Evolutionary conservation across 1,284 basidiomycete genomes (phyloP), one percentile per base, ranked within the genome.

Genomic region (Leccinum insolens): DNA sequence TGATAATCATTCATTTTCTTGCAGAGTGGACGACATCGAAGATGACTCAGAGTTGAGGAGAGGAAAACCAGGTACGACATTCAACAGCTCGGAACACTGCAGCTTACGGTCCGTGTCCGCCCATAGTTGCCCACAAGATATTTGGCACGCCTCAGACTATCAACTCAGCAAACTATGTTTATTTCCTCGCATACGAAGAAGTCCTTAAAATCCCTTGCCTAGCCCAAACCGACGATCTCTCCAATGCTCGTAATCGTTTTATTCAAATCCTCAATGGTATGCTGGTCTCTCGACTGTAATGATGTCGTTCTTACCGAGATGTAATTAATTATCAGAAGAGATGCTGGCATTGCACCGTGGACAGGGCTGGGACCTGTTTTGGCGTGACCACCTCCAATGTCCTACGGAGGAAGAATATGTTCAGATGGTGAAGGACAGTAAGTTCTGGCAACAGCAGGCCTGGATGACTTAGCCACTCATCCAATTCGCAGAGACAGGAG

Each of bases 81-180:
- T 9, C 57, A 31, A n/a, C 57, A 28, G 61, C 12, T 49, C 61
- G 64, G n/a, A 28, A 63, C 9, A n/a, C 60, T 49, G 37, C 20
- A 22, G 37, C 63, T 17, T 20, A 37, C n/a, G 34, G 34, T 34
- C 61, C 39, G 22, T 2, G 2, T 39, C 22, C 20, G 22, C 14
- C n/a, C 34, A 7, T 63, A 88, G 96, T 92, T 8, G 88, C 93
- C 0, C 93, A 95, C 79, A 90, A 88, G 79, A 89, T 94, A 69
- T 95, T 91, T 74, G 93, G 93, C 9, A 81, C 94, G 1, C 91
- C 93, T 0, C 92, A 93, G 75, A 93, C 92, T 57, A 57, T 57
- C 52, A 57, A 57, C 14, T 25, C 52, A 15, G 52, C 22, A 25
- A 57, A 57, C 22, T 57, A 57, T 9, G 22, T 57, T 22, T 25